phyloP scores from a whole-genome alignment of 2,329 filamentous ascomycete species.

The Aspergillus versicolor region DNA sequence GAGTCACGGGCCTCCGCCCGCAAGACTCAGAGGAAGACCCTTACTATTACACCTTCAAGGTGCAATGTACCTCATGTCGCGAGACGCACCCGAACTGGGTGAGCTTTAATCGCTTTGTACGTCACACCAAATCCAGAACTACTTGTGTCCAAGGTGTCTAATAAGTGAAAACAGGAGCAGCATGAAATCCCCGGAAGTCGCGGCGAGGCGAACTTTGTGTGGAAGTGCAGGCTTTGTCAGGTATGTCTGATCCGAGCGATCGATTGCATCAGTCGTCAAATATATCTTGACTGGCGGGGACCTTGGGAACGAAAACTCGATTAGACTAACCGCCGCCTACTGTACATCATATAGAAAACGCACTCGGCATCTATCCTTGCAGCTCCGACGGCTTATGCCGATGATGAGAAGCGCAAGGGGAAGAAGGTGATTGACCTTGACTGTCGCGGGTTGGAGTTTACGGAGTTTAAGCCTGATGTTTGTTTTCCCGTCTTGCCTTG shows the following conservation, averaged over 20 bases:
- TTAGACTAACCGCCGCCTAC: not conserved
- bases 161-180: constrained; percentile 60
- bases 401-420: constrained; percentile 56
- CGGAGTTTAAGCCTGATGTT: constrained; percentile 86
- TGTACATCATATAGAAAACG: constrained; percentile 31
- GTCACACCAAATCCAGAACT: constrained; percentile 32
- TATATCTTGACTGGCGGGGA: not conserved
- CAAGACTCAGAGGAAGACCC: constrained; percentile 76
- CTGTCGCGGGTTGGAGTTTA: constrained; percentile 89
- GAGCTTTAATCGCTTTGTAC: constrained; percentile 82
- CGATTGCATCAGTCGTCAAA: not conserved
- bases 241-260: constrained; percentile 44
- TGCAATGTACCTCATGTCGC: constrained; percentile 96
- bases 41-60: constrained; percentile 97
- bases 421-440: constrained; percentile 87
- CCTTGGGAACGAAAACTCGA: not conserved
- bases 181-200: constrained; percentile 91
- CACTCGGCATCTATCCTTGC: constrained; percentile 76
- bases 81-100: constrained; percentile 87
- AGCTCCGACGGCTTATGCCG: constrained; percentile 66
- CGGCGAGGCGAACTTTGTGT: constrained; percentile 98
- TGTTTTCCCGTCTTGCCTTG: constrained; percentile 20
- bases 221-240: constrained; percentile 98
- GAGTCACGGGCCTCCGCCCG: constrained; percentile 86
- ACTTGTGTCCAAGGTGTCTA: not conserved